These are phyloP conservation scores for Chaetomium cochliodes DNA, from an alignment of 495 filamentous ascomycete species.

Conservation along the genomic window DNA sequence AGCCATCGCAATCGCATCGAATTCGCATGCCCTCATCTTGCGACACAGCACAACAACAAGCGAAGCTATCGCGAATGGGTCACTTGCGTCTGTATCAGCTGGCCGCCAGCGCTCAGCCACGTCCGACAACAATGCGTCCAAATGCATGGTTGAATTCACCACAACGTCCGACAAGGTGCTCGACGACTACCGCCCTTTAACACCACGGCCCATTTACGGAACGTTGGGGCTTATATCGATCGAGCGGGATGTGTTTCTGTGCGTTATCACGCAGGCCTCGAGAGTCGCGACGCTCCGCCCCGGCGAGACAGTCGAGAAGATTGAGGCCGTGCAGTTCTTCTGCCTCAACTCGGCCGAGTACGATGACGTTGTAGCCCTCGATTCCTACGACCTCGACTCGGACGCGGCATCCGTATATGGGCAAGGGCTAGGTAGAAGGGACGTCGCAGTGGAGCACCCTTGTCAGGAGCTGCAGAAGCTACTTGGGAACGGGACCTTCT, in stretches of 20 bases:
- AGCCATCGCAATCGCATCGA: constrained; percentile 77
- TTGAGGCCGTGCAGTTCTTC: constrained; percentile 85
- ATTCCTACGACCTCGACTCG: constrained; percentile 50
- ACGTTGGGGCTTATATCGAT: constrained; percentile 89
- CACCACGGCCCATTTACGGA: constrained; percentile 73
- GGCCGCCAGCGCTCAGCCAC: constrained; percentile 38
- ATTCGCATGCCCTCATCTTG: constrained; percentile 78
- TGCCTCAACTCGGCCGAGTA: constrained; percentile 83
- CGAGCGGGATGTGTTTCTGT: constrained; percentile 82
- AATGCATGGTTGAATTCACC: constrained; percentile 87
- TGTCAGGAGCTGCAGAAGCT: constrained; percentile 88
- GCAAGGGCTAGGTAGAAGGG: constrained; percentile 59
- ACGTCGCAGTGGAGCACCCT: constrained; percentile 75
- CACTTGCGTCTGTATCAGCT: constrained; percentile 48
- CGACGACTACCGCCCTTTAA: constrained; percentile 68
- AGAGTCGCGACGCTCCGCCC: constrained; percentile 80
- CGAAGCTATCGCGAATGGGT: constrained; percentile 52
- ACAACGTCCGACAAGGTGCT: constrained; percentile 63
- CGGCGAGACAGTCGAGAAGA: constrained; percentile 83
- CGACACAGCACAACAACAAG: constrained; percentile 63
- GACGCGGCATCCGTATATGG: constrained; percentile 55
- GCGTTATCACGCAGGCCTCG: constrained; percentile 75
- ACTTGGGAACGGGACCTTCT: constrained; percentile 91
- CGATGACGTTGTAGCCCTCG: constrained; percentile 66
- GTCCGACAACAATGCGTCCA: constrained; percentile 45